These are phyloP conservation scores for Mycena galopus DNA, from an alignment of 768 basidiomycete species.

Conservation along the genomic window DNA sequence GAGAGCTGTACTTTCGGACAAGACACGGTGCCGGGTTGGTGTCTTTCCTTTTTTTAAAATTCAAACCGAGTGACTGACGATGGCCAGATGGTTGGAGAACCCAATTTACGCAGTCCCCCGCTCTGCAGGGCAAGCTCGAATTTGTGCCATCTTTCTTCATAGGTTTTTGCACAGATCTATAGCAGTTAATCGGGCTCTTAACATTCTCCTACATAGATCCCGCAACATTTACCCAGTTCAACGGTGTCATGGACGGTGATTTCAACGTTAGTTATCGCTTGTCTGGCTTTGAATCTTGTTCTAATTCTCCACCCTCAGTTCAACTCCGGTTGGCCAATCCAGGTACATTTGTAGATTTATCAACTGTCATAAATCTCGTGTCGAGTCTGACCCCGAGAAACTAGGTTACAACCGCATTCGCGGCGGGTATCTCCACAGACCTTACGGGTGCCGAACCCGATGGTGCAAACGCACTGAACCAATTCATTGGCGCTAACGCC, in stretches of 20 bases:
- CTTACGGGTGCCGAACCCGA: slow-evolving; percentile 33
- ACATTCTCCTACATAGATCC: slow-evolving; percentile 78
- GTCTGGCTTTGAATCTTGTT: not conserved
- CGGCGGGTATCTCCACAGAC: slow-evolving; percentile 42
- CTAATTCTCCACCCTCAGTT: slow-evolving; percentile 59
- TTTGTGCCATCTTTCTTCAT: slow-evolving; percentile 83
- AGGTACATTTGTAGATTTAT: too few species aligned
- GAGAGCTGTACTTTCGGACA: slow-evolving; percentile 78
- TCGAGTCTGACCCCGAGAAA: too few species aligned
- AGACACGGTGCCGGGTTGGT: too few species aligned
- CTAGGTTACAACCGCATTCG: slow-evolving; percentile 61
- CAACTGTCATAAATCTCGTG: too few species aligned
- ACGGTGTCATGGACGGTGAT: slow-evolving; percentile 66
- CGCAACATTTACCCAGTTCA: slow-evolving; percentile 58
- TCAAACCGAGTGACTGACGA: too few species aligned
- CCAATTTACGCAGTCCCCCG: slow-evolving; percentile 63
- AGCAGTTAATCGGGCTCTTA: too few species aligned
- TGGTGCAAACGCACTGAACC: slow-evolving; percentile 45
- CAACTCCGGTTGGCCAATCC: slow-evolving; percentile 85
- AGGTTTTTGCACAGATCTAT: too few species aligned
- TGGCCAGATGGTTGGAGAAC: slow-evolving; percentile 67
- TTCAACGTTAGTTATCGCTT: slow-evolving; percentile 62
- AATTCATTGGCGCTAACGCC: slow-evolving; percentile 62
- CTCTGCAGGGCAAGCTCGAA: slow-evolving; percentile 61
- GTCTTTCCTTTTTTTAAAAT: too few species aligned